Base-by-base conservation (phyloP, 176 grass and related monocot genomes). In the Cocos nucifera region DNA sequence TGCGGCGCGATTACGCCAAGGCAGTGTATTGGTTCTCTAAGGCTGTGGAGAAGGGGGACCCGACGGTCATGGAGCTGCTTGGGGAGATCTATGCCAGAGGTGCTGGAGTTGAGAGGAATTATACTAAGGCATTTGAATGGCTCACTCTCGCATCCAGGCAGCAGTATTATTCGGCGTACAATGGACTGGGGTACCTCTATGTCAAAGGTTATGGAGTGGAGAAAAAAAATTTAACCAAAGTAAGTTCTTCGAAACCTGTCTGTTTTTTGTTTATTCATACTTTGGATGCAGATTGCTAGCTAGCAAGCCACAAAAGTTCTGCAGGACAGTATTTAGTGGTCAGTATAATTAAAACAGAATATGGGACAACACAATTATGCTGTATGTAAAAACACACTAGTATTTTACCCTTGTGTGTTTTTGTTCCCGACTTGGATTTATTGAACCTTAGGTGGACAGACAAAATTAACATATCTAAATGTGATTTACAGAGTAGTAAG, bases 171-270 rank as follows among this genome's bases (percentile, higher is more conserved):
- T 99, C 94, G 22, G 94, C 94, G 28, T 99, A 99, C 74, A 93
- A 99, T 83, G 94, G 88, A 57, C 74, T 99, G 53, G 94, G 94
- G 57, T 99, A 99, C 57, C 82, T 99, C 19, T 89, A 98, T 72
- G 88, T 92, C 19, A 99, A 99, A 83, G 88, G 94, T 6, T 99
- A 86, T 50, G 94, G 94, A 28, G 94, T 98, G 54, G 94, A 92
- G 80, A 74, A 82, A 57, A 98, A 98, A 54, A 98, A 99, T 57
- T 72, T 89, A 66, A 93, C 88, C 5, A 93, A 86, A 79, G 80
- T 91, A 70, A 83, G 64, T 80, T 58, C 73, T 21, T 19, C 22
- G 19, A 32, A 19, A 75, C 54, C 49, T 70, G 10, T 2, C 7
- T 44, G 10, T 44, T 10, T 12, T 44, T 44, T 44, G 10, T 44